Evolutionary conservation across 345 rosid species (phyloP), one percentile per base, ranked within the genome.

Genomic region (Pistacia integerrima): DNA sequence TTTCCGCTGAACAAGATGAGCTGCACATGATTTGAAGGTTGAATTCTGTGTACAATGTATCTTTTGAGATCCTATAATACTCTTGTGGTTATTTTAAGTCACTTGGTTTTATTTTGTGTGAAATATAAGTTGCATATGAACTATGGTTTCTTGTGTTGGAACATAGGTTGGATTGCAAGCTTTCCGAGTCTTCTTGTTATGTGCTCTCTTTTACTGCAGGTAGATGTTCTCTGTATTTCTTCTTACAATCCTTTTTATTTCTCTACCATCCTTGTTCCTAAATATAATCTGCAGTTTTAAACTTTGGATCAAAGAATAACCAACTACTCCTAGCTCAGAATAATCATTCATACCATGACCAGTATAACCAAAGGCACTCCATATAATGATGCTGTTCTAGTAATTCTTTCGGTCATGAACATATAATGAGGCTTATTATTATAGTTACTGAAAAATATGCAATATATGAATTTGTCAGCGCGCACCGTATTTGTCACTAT

Each of bases 401-500:
- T 61, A 28, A 22, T 61, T 72, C 44, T 52, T 59, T 68, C 69
- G 38, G 46, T 79, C 8, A 67, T 55, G 70, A 38, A 70, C 7
- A 33, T 68, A 33, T 68, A 73, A 69, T 30, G 56, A 25, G 30
- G 17, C 30, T 74, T 22, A 68, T 67, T 36, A 55, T 63, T 63
- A 33, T n/a, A 13, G 28, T 28, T 55, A 52, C 38, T 30, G 72
- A 68, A 56, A 61, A 60, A 56, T 18, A 62, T 63, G 5, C 57
- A 25, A 18, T 74, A 48, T 48, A 35, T 17, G 13, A n/a, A 16
- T 64, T 51, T 28, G 69, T 28, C 6, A 9, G 48, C 74, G 54
- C 65, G 78, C 64, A 8, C 28, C 30, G 36, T 74, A 70, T 41
- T 79, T 74, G 52, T 64, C 78, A 55, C 65, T 54, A 63, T 44